Evolutionary conservation across 306 rosid species (phyloP).

Genomic region (Vigna reflexopilosa): DNA sequence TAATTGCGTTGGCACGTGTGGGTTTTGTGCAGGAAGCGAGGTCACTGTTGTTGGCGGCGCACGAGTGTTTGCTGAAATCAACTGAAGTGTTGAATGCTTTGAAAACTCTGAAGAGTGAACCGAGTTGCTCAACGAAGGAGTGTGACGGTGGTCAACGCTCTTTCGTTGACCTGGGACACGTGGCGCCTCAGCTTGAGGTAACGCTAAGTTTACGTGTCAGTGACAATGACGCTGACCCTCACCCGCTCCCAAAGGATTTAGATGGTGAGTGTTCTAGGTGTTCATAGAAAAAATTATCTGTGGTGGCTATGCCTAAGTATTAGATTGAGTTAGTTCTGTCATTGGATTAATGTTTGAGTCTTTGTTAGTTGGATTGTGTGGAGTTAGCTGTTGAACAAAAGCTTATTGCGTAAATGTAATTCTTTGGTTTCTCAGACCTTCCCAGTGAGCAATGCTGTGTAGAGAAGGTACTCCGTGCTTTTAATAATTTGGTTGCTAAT

Average conservation of each 20-base stretch:
- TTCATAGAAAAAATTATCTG: background rate
- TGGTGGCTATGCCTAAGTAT: background rate
- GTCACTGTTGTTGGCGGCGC: slow-evolving; percentile 71
- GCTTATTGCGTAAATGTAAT: slow-evolving; percentile 26
- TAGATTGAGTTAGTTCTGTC: background rate
- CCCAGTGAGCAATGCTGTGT: slow-evolving; percentile 44
- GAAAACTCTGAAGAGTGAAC: slow-evolving; percentile 55
- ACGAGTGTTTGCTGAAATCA: slow-evolving; percentile 61
- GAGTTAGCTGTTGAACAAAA: slow-evolving; percentile 17
- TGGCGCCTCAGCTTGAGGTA: slow-evolving; percentile 65
- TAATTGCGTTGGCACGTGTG: background rate
- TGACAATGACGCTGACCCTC: slow-evolving; percentile 19
- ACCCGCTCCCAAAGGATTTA: slow-evolving; percentile 25
- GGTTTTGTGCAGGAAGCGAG: slow-evolving; percentile 64
- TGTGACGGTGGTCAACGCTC: slow-evolving; percentile 50
- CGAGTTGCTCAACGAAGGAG: slow-evolving; percentile 28
- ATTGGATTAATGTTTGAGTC: background rate
- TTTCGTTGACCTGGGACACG: slow-evolving; percentile 64
- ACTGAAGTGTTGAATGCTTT: slow-evolving; percentile 60
- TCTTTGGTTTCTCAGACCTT: slow-evolving; percentile 55
- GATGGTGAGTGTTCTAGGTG: slow-evolving; percentile 53
- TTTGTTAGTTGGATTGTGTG: slow-evolving; percentile 15
- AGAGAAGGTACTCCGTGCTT: slow-evolving; percentile 57
- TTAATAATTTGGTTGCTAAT: slow-evolving; percentile 75
- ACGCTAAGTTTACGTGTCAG: slow-evolving; percentile 51